Percentiles rank a stretch among this genome's conserved stretches.
phyloP scores from a whole-genome alignment of 2,329 filamentous ascomycete genomes.

The Fusarium ramigenum region DNA sequence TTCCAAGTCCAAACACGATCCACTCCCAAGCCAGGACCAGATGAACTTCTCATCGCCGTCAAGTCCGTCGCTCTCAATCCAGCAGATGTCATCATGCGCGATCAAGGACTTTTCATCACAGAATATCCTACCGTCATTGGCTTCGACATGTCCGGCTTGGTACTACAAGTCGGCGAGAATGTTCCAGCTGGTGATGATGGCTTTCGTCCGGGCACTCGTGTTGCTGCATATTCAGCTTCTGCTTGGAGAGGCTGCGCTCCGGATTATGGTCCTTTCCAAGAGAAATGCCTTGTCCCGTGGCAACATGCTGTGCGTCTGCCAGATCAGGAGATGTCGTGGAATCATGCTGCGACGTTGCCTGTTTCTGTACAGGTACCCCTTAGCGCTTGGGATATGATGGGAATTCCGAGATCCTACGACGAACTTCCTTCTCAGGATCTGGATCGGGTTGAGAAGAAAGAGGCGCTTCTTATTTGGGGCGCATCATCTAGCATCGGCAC shows the following conservation, averaged over 20 bases:
- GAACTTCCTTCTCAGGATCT: not conserved
- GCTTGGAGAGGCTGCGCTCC: conserved; percentile 55
- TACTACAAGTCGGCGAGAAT: conserved; percentile 52
- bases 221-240: conserved; percentile 51
- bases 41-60: conserved; percentile 58
- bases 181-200: conserved; percentile 44
- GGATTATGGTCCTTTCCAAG: conserved; percentile 59
- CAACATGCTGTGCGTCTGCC: conserved; percentile 51
- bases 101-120: conserved; percentile 52
- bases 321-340: conserved; percentile 48
- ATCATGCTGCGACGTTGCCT: conserved; percentile 52
- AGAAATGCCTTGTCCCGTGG: conserved; percentile 53
- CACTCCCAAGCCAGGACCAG: conserved; percentile 56
- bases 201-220: conserved; percentile 49
- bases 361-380: conserved; percentile 51
- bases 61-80: conserved; percentile 61
- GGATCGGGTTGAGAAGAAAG: conserved; percentile 30
- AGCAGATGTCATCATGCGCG: conserved; percentile 54
- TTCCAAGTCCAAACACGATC: conserved; percentile 50
- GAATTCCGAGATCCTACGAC: conserved; percentile 41
- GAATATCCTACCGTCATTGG: conserved; percentile 54
- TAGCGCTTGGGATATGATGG: conserved; percentile 52
- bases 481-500: conserved; percentile 57
- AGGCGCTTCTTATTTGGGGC: conserved; percentile 55
- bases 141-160: conserved; percentile 55